These are phyloP conservation scores for Beauveria sp. DNA, from an alignment of 2,329 filamentous ascomycete genomes.

Conservation along the genomic window DNA sequence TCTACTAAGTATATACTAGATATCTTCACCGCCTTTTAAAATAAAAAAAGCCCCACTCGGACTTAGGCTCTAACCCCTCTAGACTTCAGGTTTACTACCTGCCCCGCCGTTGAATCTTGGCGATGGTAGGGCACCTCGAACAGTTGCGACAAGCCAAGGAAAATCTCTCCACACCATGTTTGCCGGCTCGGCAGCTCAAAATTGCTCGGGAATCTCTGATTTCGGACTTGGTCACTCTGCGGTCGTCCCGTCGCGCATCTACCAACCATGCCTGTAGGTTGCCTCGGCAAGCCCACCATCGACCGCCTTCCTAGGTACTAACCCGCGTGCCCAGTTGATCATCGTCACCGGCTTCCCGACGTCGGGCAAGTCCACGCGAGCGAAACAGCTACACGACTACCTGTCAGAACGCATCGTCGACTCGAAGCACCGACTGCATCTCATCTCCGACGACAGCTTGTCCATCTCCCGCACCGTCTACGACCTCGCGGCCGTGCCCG, in stretches of 20 bases:
- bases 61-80: too few species aligned
- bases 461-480: conserved; percentile 65
- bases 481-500: conserved; percentile 47
- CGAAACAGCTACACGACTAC: conserved; percentile 57
- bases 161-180: background rate
- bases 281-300: background rate
- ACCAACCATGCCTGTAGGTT: background rate
- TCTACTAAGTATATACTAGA: too few species aligned
- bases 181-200: background rate
- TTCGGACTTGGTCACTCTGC: background rate
- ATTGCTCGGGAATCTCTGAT: background rate
- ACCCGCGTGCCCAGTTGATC: conserved; percentile 43
- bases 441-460: conserved; percentile 66
- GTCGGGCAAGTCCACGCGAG: conserved; percentile 61
- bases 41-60: too few species aligned
- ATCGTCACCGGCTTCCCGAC: conserved; percentile 60
- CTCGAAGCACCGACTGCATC: conserved; percentile 57
- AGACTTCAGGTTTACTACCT: too few species aligned
- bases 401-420: conserved; percentile 49
- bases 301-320: background rate
- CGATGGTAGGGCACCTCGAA: conserved; percentile 2
- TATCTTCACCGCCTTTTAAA: too few species aligned
- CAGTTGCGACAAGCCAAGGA: background rate
- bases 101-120: background rate
- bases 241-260: background rate